Conservation (phyloP, 768 basidiomycete species). For the Pholiota molesta region DNA sequence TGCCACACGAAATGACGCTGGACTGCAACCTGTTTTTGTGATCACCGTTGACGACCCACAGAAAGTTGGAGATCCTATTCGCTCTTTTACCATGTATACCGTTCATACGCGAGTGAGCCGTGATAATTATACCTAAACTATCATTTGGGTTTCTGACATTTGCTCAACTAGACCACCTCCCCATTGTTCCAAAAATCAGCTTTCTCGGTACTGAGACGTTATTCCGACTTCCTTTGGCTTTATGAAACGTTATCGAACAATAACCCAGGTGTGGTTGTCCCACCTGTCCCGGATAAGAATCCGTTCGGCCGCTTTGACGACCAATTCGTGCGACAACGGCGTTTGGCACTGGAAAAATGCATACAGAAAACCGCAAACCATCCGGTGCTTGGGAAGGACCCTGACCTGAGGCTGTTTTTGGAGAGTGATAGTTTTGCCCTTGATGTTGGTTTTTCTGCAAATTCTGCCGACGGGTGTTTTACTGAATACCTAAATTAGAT, state of each 20-base stretch:
- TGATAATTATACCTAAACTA: not conserved
- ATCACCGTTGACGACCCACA: constrained; percentile 98
- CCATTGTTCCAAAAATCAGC: constrained; percentile 79
- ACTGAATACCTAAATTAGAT: constrained; percentile 52
- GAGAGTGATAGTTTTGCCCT: constrained; percentile 91
- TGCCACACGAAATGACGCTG: constrained; percentile 40
- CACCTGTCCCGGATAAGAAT: constrained; percentile 95
- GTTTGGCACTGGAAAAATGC: constrained; percentile 85
- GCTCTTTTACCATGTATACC: constrained; percentile 95
- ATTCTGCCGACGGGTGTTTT: not conserved
- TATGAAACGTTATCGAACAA: constrained; percentile 86
- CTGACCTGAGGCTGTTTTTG: constrained; percentile 87
- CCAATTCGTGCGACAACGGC: constrained; percentile 85
- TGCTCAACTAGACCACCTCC: constrained; percentile 69
- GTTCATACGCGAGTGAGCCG: constrained; percentile 80
- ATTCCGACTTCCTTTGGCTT: constrained; percentile 97
- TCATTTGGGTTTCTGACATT: constrained; percentile 6
- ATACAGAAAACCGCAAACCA: constrained; percentile 93
- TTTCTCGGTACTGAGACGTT: constrained; percentile 95
- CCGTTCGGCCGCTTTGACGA: constrained; percentile 92
- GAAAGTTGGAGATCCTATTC: constrained; percentile 94
- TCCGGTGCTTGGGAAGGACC: constrained; percentile 85
- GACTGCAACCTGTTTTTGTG: constrained; percentile 70
- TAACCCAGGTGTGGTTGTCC: constrained; percentile 97
- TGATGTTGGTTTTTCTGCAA: constrained; percentile 60